These are phyloP conservation scores for Dioszegia aurantiaca DNA, from an alignment of 768 basidiomycete species.

Conservation along the genomic window DNA sequence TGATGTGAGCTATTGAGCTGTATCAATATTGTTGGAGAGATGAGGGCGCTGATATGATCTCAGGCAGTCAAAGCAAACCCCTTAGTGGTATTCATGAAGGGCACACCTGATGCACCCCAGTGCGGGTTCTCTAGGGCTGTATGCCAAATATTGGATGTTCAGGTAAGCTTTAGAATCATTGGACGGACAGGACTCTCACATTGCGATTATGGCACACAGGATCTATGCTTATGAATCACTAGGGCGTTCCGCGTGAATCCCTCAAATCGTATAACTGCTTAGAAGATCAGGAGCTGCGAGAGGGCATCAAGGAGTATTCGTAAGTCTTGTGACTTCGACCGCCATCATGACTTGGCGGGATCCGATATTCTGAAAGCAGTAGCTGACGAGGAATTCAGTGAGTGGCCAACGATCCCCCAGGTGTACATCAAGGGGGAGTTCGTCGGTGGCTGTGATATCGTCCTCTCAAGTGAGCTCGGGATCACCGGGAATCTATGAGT, in stretches of 20 bases:
- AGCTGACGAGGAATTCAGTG: conserved; percentile 57
- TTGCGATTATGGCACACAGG: no score
- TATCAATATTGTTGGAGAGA: no score
- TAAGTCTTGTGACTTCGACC: no score
- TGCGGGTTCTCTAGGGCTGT: conserved; percentile 96
- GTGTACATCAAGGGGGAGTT: conserved; percentile 93
- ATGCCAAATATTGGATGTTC: conserved; percentile 75
- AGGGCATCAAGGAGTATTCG: conserved; percentile 94
- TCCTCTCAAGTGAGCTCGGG: conserved; percentile 71
- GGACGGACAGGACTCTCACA: no score
- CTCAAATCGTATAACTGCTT: conserved; percentile 87
- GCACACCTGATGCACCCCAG: conserved; percentile 76
- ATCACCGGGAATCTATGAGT: neutral
- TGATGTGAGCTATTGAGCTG: conserved; percentile 39
- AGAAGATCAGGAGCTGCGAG: conserved; percentile 76
- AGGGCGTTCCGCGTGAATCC: conserved; percentile 75
- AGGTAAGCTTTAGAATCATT: conserved; percentile 34
- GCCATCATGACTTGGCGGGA: no score
- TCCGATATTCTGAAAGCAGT: neutral
- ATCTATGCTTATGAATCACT: conserved; percentile 52
- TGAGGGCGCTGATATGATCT: no score
- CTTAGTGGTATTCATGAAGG: conserved; percentile 98
- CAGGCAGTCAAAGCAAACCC: conserved; percentile 70
- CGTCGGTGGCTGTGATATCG: conserved; percentile 93
- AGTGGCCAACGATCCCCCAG: conserved; percentile 98